Evolutionary conservation across 192 early-diverging fungal species (phyloP), one percentile per base, ranked within the genome.

Genomic region (Phycomyces nitens): DNA sequence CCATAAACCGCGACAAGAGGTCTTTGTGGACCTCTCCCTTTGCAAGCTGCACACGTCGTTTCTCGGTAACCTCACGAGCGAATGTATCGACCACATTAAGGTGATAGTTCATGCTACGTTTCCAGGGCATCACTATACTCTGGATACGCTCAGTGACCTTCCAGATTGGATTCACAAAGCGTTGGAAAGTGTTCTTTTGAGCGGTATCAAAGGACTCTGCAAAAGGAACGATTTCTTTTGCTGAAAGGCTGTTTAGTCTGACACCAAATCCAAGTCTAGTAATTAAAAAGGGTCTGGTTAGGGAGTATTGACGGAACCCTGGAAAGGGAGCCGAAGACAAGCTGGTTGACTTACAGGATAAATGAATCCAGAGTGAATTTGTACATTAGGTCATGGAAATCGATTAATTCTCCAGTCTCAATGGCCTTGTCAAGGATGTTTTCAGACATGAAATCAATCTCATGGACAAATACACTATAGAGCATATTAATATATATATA

Each of bases 351-450:
- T 53, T 67, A 77, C 73, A 71, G 63, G 29, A 78, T 76, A 68
- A 82, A 82, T 0, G 77, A 79, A 56, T 82, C 80, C 11, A 82
- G 61, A 0, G 80, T 82, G 34, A 71, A 82, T 27, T 73, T 76
- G 56, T 74, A 76, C 71, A 82, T 77, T 26, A 79, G 18, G 50
- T 75, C 70, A 24, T 79, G 77, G 16, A 82, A 69, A 49, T 82
- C 80, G 21, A 82, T 53, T 0, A 66, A 53, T 14, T 59, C 15
- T 24, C 73, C 67, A 5, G 62, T 39, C 1, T 73, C 69, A 10
- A 64, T 71, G 18, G 73, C 64, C 12, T 60, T 69, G 50, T 76
- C 69, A 44, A 51, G 60, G 34, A 76, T 61, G 39, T 54, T 16
- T 12, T 44, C n/a, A 11, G 43, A 63, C 74, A 76, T 76, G 10